A percentile compares a stretch with the other conserved stretches of the same genome.
These are phyloP conservation scores for Vigna mungo DNA, from an alignment of 306 rosid genomes.

Conservation along the genomic window DNA sequence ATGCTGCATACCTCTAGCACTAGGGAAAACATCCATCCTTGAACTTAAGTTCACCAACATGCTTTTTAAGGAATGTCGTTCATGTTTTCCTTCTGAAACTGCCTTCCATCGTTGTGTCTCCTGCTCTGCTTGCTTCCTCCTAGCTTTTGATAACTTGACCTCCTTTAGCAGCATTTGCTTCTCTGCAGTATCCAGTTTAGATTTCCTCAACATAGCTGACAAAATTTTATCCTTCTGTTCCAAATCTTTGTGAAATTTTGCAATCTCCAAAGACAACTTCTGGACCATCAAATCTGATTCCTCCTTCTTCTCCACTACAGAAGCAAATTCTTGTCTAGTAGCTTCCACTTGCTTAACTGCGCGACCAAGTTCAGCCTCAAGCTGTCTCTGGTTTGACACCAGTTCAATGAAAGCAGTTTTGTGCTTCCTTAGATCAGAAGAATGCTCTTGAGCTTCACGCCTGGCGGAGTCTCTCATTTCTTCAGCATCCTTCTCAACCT, in stretches of 20 bases:
- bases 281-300: slow-evolving; percentile 80
- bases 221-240: slow-evolving; percentile 94
- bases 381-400: slow-evolving; percentile 88
- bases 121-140: slow-evolving; percentile 90
- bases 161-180: slow-evolving; percentile 89
- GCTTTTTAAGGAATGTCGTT: slow-evolving; percentile 76
- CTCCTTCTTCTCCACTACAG: slow-evolving; percentile 73
- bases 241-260: slow-evolving; percentile 79
- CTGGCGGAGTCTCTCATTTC: slow-evolving; percentile 67
- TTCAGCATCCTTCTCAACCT: slow-evolving; percentile 63
- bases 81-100: slow-evolving; percentile 83
- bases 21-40: slow-evolving; percentile 59
- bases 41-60: slow-evolving; percentile 75
- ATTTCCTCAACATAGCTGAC: slow-evolving; percentile 93
- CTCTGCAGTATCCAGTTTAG: slow-evolving; percentile 79
- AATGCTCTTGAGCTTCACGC: slow-evolving; percentile 73
- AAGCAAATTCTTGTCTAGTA: slow-evolving; percentile 66
- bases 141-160: slow-evolving; percentile 78
- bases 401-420: slow-evolving; percentile 92
- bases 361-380: slow-evolving; percentile 82
- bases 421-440: slow-evolving; percentile 88
- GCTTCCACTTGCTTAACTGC: slow-evolving; percentile 72
- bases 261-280: slow-evolving; percentile 71
- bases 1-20: slow-evolving; percentile 51
- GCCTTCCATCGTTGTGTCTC: slow-evolving; percentile 83